Percentiles rank a stretch among this genome's conserved stretches.
Conservation (phyloP, 2,329 filamentous ascomycete species). For the Aspergillus sp. region DNA sequence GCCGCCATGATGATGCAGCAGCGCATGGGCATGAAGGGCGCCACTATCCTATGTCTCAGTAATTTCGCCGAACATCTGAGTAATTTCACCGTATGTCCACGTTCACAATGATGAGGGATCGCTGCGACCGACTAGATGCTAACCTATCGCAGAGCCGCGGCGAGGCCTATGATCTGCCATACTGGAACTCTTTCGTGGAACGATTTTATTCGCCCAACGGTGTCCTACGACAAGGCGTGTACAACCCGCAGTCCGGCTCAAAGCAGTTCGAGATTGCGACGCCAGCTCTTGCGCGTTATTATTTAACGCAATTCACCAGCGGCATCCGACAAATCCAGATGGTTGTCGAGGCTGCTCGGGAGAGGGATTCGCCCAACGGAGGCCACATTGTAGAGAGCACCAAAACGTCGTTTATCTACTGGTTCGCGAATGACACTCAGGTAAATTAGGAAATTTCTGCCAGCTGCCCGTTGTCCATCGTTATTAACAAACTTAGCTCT, state of each 20-base stretch:
- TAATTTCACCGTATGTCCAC: conserved; percentile 55
- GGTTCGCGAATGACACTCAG: conserved; percentile 80
- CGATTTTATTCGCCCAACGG: conserved; percentile 78
- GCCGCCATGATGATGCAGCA: conserved; percentile 41
- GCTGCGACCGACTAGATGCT: conserved; percentile 5
- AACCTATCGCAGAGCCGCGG: conserved; percentile 50
- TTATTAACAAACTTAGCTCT: conserved; percentile 53
- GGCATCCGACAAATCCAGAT: conserved; percentile 85
- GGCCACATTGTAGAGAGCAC: conserved; percentile 73
- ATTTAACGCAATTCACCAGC: conserved; percentile 83
- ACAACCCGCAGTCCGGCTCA: conserved; percentile 54
- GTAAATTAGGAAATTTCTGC: conserved; percentile 41
- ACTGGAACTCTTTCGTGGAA: conserved; percentile 78
- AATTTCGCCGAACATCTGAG: conserved; percentile 58
- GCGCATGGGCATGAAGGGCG: conserved; percentile 39
- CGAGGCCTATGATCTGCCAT: conserved; percentile 66
- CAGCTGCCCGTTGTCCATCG: conserved; percentile 36
- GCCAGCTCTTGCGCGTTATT: conserved; percentile 81
- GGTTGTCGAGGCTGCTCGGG: conserved; percentile 68
- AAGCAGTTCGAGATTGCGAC: conserved; percentile 87
- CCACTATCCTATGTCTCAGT: conserved; percentile 54
- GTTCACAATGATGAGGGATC: neutral
- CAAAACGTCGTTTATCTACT: conserved; percentile 81
- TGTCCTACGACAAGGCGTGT: conserved; percentile 72
- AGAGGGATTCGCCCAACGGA: conserved; percentile 59